Evolutionary conservation across 495 filamentous ascomycete genomes (phyloP).

Genomic region (Hypoxylon perforatum): DNA sequence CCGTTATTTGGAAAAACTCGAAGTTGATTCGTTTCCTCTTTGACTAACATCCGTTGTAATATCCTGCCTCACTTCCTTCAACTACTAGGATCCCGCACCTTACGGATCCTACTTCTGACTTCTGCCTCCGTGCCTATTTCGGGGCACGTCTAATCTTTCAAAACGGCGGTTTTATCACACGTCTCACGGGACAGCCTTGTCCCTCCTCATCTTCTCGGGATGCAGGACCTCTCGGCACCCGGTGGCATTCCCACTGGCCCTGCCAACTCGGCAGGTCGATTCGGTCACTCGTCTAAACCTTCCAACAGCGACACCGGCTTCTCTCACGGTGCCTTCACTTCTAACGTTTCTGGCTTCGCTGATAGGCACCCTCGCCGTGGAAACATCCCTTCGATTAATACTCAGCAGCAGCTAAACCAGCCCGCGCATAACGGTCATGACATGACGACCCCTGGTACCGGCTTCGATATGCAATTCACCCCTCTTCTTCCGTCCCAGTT

Average conservation of each 20-base stretch:
- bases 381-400: conserved; percentile 95
- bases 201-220: conserved; percentile 83
- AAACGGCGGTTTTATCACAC: conserved; percentile 76
- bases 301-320: conserved; percentile 86
- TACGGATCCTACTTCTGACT: conserved; percentile 45
- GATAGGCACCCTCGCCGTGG: conserved; percentile 83
- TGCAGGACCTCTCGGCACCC: conserved; percentile 81
- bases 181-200: conserved; percentile 77
- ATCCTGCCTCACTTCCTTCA: conserved; percentile 38
- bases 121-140: conserved; percentile 59
- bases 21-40: conserved; percentile 37
- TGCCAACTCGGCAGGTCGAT: conserved; percentile 65
- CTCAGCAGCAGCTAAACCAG: conserved; percentile 65
- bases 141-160: conserved; percentile 69
- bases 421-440: conserved; percentile 66
- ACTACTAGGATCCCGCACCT: conserved; percentile 37
- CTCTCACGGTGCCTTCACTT: conserved; percentile 88
- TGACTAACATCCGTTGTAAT: conserved; percentile 44
- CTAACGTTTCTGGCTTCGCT: conserved; percentile 81
- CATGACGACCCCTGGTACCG: conserved; percentile 86
- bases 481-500: conserved; percentile 94
- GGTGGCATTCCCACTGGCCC: conserved; percentile 62
- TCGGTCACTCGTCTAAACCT: conserved; percentile 76
- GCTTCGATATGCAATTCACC: conserved; percentile 98
- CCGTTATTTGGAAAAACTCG: conserved; percentile 44